Base-by-base conservation (phyloP, 306 rosid species). In the Quercus ilex region DNA sequence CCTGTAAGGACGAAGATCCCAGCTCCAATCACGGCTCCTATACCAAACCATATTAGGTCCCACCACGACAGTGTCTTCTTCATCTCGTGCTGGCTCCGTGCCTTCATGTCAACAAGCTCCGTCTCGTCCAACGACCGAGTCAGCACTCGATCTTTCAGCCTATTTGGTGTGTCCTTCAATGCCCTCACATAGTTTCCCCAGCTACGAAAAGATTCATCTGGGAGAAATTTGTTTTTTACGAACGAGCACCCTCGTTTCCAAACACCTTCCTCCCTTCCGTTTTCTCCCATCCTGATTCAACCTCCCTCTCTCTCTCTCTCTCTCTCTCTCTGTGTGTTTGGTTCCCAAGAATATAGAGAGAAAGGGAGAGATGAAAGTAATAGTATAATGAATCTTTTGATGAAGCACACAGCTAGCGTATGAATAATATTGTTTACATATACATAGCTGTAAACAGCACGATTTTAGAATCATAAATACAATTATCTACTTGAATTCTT, bases 1-100 rank as follows among this genome's bases (percentile, higher is more conserved):
- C 99, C 99, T 1, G 99, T 94, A 49, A 94, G 91, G 0, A 91
- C 96, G 55, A 94, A 94, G 35, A 92, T 89, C 0, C 97, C 97
- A 56, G 97, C 89, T 33, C 97, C 97, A 6, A 94, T 86, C 23
- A 92, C 98, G 1, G 97, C 87, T 0, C 97, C 97, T 74, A 94
- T 53, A 0, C 99, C 93, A 71, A 92, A 90, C 97, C 99, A 94
- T 51, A 92, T 88, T 3, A 94, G 88, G 74, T 92, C 99, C 99
- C 99, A 92, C 99, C 99, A 94, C 3, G 69, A 88, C 13, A 94
- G 89, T 25, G 86, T 87, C 81, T 88, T 92, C 93, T 92, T 94
- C 98, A 94, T 94, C 77, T 88, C 91, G 71, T 87, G 67, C 18
- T 78, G 75, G 81, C 98, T 94, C 80, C 81, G 83, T 2, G 90